Conservation (phyloP, 768 basidiomycete genomes). For the Suillus bovinus region DNA sequence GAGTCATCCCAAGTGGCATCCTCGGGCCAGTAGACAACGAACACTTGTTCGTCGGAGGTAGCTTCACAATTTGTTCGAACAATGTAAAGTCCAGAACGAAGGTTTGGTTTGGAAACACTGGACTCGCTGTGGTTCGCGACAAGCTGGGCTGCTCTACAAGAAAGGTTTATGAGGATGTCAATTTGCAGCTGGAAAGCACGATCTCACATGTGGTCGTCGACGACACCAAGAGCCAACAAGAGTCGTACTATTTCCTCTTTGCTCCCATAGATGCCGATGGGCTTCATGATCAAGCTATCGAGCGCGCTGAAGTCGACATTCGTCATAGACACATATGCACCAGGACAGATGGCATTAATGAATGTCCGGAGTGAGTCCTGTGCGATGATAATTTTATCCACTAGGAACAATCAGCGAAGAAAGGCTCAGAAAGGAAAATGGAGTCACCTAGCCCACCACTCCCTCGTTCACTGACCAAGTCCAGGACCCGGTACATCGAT, state of each 20-base stretch:
- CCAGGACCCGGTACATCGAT: slow-evolving; percentile 55
- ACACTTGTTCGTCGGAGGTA: slow-evolving; percentile 30
- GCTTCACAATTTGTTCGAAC: slow-evolving; percentile 22
- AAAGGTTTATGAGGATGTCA: slow-evolving; percentile 3
- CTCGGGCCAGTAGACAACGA: slow-evolving; percentile 64
- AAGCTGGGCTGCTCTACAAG: slow-evolving; percentile 12
- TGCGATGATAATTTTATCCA: slow-evolving; percentile 63
- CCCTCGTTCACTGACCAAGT: slow-evolving; percentile 51
- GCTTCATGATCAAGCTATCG: slow-evolving; percentile 46
- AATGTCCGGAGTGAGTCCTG: slow-evolving; percentile 50
- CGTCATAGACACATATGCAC: slow-evolving; percentile 54
- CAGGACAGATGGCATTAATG: slow-evolving; percentile 48
- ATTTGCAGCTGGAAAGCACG: neutral
- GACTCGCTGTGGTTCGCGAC: slow-evolving; percentile 1
- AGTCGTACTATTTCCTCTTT: slow-evolving; percentile 50
- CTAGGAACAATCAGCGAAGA: slow-evolving; percentile 28
- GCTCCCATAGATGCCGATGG: slow-evolving; percentile 59
- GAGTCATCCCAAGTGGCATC: slow-evolving; percentile 57
- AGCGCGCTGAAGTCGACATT: slow-evolving; percentile 56
- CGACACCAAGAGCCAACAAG: slow-evolving; percentile 34
- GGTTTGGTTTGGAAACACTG: slow-evolving; percentile 19
- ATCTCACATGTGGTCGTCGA: slow-evolving; percentile 44
- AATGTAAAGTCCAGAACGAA: slow-evolving; percentile 52
- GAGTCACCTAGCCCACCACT: slow-evolving; percentile 51
- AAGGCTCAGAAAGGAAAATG: neutral